Percentiles rank a stretch among this genome's conserved stretches.
Evolutionary conservation across 2,329 filamentous ascomycete genomes (phyloP).

Genomic region (Dactylellina cionopaga): DNA sequence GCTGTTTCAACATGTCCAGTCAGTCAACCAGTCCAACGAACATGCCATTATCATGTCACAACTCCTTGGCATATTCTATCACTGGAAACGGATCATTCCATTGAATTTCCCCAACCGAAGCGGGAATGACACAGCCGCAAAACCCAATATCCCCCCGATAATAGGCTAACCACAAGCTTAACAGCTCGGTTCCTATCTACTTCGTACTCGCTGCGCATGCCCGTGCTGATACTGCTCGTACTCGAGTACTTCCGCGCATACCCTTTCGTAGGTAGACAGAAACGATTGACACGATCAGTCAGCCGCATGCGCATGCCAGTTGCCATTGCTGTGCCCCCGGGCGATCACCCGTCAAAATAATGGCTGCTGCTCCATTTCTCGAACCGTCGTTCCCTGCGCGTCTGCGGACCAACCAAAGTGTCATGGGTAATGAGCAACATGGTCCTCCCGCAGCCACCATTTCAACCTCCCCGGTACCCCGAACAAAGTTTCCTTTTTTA

Average conservation of each 20-base stretch:
- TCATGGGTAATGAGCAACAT: not conserved
- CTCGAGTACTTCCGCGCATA: too few relatives aligned
- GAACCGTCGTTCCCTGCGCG: not conserved
- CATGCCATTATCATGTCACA: conserved; percentile 49
- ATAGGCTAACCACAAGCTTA: conserved; percentile 3
- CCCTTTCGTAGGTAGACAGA: too few relatives aligned
- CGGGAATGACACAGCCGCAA: conserved; percentile 40
- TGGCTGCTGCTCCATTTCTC: too few relatives aligned
- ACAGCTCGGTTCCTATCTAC: too few relatives aligned
- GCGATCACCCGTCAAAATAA: conserved; percentile 31
- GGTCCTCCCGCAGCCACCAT: conserved; percentile 11
- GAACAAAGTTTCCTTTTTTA: conserved; percentile 51
- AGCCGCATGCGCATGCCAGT: too few relatives aligned
- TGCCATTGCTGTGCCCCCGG: too few relatives aligned
- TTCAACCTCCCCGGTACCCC: conserved; percentile 12
- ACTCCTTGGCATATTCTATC: not conserved
- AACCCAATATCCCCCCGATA: too few relatives aligned
- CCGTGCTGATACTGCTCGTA: too few relatives aligned
- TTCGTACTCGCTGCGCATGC: too few relatives aligned
- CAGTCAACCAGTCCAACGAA: not conserved
- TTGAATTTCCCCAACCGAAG: conserved; percentile 31
- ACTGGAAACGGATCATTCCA: not conserved
- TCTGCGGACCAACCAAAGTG: not conserved
- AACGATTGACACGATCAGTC: not conserved
- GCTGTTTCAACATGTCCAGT: conserved; percentile 19